Evolutionary conservation across 108 stramenopile genomes (phyloP).

Genomic region (Cylindrotheca closterium): DNA sequence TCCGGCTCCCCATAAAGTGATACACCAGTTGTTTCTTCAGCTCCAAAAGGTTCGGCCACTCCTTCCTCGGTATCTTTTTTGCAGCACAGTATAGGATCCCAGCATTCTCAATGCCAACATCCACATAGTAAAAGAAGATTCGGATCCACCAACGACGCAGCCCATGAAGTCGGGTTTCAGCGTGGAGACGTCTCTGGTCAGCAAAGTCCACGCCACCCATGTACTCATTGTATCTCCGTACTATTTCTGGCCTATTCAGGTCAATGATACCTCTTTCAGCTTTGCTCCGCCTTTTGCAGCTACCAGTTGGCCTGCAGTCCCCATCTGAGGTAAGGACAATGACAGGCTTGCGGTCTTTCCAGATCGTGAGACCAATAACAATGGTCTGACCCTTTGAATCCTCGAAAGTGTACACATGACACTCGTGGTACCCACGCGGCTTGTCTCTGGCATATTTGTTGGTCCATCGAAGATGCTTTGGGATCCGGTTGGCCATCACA

Average conservation of each 20-base stretch:
- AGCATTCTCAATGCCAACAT: constrained; percentile 21
- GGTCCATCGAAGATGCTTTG: background rate
- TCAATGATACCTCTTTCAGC: background rate
- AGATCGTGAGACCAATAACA: background rate
- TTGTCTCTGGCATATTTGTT: background rate
- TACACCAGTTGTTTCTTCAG: no score
- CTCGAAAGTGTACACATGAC: background rate
- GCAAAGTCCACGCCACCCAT: constrained; percentile 24
- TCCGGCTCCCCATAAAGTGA: no score
- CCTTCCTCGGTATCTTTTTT: no score
- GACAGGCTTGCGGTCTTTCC: constrained; percentile 14
- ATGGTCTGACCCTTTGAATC: background rate
- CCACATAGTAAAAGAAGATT: constrained; percentile 14
- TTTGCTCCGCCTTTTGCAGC: constrained; percentile 3
- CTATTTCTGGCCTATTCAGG: constrained; percentile 1
- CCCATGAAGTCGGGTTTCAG: constrained; percentile 4
- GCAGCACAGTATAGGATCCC: constrained; percentile 7
- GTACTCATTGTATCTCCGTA: constrained; percentile 9
- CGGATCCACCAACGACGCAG: constrained; percentile 12
- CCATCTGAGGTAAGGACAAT: constrained; percentile 2
- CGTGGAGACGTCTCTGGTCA: constrained; percentile 7
- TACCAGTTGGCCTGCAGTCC: background rate
- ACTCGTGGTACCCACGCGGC: background rate
- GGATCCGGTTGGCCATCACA: background rate
- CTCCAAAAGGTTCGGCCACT: no score